These are phyloP conservation scores for Tolypocladium amazonense DNA, from an alignment of 2,329 filamentous ascomycete species.

Conservation along the genomic window DNA sequence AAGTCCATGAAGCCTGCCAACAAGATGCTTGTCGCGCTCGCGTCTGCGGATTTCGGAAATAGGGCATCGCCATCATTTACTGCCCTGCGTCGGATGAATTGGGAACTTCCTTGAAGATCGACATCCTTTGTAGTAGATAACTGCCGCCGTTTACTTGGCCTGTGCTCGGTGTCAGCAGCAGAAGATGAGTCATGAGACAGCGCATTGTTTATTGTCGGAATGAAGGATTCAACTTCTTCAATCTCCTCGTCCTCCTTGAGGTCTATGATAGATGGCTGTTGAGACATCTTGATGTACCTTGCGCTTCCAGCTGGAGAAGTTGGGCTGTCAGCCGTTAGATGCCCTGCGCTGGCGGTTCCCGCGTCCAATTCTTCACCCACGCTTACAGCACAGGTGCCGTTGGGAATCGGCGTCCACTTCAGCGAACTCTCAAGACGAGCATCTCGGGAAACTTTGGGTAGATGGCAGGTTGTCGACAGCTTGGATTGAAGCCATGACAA, in stretches of 20 bases:
- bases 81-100: not conserved
- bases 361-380: conserved; percentile 7
- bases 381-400: not conserved
- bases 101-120: not conserved
- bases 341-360: not conserved
- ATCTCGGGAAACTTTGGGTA: not conserved
- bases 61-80: not conserved
- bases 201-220: not conserved
- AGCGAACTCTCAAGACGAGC: conserved; percentile 8
- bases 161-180: not conserved
- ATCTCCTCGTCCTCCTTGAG: conserved; percentile 11
- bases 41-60: conserved; percentile 8
- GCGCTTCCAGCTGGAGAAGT: conserved; percentile 7
- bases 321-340: conserved; percentile 5
- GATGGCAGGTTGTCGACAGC: not conserved
- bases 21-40: conserved; percentile 15
- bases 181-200: not conserved
- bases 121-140: not conserved
- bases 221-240: not conserved
- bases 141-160: not conserved
- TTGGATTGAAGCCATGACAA: conserved; percentile 12
- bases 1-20: conserved; percentile 21
- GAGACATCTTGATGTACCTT: conserved; percentile 4
- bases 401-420: conserved; percentile 13
- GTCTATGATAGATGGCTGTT: conserved; percentile 5